Conservation (phyloP, 768 basidiomycete species). For the Lactarius akahatsu region DNA sequence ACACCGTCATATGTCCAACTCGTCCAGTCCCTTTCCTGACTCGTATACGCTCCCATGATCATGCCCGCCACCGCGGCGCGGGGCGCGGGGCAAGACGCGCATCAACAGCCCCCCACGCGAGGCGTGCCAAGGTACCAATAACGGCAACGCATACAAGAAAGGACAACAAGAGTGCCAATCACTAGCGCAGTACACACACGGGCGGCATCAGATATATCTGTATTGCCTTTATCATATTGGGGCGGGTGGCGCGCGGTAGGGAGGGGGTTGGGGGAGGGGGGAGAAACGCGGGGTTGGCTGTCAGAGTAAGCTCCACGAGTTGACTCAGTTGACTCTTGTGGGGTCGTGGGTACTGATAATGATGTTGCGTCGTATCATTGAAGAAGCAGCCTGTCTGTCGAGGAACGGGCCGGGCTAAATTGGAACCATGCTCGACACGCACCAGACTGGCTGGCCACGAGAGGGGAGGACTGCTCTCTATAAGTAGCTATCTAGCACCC, state of each 20-base stretch:
- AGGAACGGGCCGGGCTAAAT: background rate
- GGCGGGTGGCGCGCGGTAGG: background rate
- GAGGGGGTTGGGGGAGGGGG: background rate
- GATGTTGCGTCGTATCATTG: background rate
- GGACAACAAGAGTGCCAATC: background rate
- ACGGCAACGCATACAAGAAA: background rate
- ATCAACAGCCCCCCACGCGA: background rate
- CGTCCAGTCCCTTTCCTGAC: background rate
- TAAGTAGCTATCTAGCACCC: background rate
- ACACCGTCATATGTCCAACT: background rate
- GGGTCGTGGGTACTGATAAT: conserved; percentile 3
- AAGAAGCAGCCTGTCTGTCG: conserved; percentile 5
- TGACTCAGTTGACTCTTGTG: background rate
- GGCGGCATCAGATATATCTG: background rate
- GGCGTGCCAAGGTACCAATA: background rate
- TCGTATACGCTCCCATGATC: background rate
- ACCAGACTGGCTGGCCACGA: background rate
- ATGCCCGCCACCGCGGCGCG: background rate
- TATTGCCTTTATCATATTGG: background rate
- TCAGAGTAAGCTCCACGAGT: background rate
- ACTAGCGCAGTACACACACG: background rate
- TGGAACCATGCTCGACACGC: background rate
- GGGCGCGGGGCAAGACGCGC: background rate
- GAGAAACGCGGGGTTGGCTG: background rate
- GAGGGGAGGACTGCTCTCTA: background rate